phyloP scores from a whole-genome alignment of 2,329 filamentous ascomycete genomes.

The Fusarium virguliforme region DNA sequence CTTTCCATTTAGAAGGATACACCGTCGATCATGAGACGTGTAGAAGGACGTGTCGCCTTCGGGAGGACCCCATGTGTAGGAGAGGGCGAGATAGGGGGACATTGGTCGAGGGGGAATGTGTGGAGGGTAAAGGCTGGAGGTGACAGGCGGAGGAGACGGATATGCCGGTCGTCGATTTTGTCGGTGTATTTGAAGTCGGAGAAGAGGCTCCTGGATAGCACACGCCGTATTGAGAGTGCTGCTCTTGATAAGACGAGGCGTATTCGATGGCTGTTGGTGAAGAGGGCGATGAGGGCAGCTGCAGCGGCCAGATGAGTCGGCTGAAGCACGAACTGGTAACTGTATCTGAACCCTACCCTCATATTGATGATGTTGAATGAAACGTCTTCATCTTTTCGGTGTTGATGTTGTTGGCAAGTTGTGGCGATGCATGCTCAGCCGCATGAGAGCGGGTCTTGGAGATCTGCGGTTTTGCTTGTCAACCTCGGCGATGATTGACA shows the following conservation, averaged over 20 bases:
- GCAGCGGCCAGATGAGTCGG: constrained; percentile 12
- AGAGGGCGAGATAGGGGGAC: constrained; percentile 46
- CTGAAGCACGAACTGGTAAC: not conserved
- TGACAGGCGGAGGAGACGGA: constrained; percentile 40
- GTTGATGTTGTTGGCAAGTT: not conserved
- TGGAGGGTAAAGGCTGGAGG: constrained; percentile 33
- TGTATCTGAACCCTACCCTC: constrained; percentile 5
- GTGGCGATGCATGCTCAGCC: constrained; percentile 9
- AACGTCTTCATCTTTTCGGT: not conserved
- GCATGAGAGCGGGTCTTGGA: constrained; percentile 12
- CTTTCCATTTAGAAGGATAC: constrained; percentile 32
- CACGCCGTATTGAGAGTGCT: not conserved
- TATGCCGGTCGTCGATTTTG: constrained; percentile 25
- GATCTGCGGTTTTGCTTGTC: not conserved
- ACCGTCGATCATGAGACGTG: constrained; percentile 3
- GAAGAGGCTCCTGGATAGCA: not conserved
- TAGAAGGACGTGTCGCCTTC: constrained; percentile 1
- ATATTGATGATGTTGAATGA: not conserved
- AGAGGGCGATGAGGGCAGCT: constrained; percentile 11
- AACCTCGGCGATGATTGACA: not conserved
- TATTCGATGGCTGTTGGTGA: constrained; percentile 3
- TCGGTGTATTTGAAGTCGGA: constrained; percentile 33
- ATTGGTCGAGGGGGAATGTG: constrained; percentile 35
- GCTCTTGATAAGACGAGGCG: not conserved
- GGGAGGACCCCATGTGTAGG: constrained; percentile 48